phyloP scores from a whole-genome alignment of 306 rosid species.

The Purshia tridentata region DNA sequence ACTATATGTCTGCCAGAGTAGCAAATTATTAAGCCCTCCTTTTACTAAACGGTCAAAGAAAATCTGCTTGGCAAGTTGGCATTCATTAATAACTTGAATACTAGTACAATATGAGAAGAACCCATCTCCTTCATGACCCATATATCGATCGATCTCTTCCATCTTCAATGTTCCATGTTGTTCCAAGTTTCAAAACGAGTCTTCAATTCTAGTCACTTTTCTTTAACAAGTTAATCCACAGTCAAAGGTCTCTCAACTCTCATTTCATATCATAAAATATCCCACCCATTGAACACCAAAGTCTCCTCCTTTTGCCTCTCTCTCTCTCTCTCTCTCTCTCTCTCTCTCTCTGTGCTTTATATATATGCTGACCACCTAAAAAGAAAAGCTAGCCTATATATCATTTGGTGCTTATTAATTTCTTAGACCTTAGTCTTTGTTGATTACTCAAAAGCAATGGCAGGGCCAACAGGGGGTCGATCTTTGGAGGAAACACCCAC shows the following conservation, averaged over 20 bases:
- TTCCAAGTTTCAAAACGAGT: too few species aligned
- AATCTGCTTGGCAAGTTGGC: conserved; percentile 2
- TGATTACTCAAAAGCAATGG: conserved; percentile 38
- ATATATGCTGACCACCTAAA: too few species aligned
- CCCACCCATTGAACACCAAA: neutral
- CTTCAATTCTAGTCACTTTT: too few species aligned
- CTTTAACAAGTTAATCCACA: neutral
- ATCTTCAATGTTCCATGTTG: too few species aligned
- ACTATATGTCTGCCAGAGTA: neutral
- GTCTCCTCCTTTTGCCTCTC: neutral
- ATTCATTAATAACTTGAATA: too few species aligned
- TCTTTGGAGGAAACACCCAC: conserved; percentile 81
- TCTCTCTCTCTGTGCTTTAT: too few species aligned
- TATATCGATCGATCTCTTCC: too few species aligned
- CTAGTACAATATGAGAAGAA: too few species aligned
- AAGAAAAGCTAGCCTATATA: too few species aligned
- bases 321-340: too few species aligned
- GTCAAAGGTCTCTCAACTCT: conserved; percentile 2
- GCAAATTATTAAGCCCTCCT: neutral
- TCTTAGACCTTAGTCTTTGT: neutral
- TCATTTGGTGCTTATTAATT: neutral
- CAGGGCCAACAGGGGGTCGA: conserved; percentile 51
- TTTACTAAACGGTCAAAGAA: conserved; percentile 5
- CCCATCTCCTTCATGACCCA: too few species aligned
- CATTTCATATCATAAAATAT: neutral